These are phyloP conservation scores for Cryptococcus amylolentus DNA, from an alignment of 1,284 basidiomycete genomes.

Conservation along the genomic window DNA sequence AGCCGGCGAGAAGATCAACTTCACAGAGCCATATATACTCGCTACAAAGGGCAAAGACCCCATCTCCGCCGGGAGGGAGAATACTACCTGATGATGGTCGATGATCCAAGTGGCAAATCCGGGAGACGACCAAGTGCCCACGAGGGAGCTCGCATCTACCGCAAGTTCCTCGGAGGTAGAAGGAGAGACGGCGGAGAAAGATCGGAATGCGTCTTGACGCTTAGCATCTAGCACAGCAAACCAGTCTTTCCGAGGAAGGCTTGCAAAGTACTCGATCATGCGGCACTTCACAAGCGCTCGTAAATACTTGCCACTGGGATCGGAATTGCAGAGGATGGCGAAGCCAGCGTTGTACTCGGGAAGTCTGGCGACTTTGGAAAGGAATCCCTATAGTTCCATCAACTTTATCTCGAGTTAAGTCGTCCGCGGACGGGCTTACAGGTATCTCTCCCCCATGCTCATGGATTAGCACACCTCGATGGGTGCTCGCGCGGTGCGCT, in stretches of 20 bases:
- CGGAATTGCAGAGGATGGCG: slow-evolving; percentile 12
- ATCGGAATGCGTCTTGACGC: neutral
- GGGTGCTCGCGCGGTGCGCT: neutral
- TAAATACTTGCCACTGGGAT: slow-evolving; percentile 11
- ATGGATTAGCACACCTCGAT: neutral
- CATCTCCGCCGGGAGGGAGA: neutral
- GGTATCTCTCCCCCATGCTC: slow-evolving; percentile 5
- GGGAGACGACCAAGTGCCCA: neutral
- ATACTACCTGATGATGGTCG: neutral
- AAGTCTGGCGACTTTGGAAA: slow-evolving; percentile 4
- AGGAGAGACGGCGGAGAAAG: neutral
- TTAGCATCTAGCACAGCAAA: slow-evolving; percentile 1
- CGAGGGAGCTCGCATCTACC: neutral
- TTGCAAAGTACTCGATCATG: slow-evolving; percentile 9
- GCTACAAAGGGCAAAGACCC: slow-evolving; percentile 1
- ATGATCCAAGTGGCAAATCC: slow-evolving; percentile 2
- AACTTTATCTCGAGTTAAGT: neutral
- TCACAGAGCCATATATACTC: neutral
- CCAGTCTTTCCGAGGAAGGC: slow-evolving; percentile 6
- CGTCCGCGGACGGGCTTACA: neutral
- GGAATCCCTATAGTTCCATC: neutral
- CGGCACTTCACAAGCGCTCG: slow-evolving; percentile 8
- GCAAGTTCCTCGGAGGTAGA: neutral
- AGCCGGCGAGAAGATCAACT: neutral
- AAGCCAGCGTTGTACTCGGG: slow-evolving; percentile 11